Evolutionary conservation across 2,329 filamentous ascomycete genomes (phyloP), one percentile per base, ranked within the genome.

Genomic region (Ophiostoma novo-ulmi): DNA sequence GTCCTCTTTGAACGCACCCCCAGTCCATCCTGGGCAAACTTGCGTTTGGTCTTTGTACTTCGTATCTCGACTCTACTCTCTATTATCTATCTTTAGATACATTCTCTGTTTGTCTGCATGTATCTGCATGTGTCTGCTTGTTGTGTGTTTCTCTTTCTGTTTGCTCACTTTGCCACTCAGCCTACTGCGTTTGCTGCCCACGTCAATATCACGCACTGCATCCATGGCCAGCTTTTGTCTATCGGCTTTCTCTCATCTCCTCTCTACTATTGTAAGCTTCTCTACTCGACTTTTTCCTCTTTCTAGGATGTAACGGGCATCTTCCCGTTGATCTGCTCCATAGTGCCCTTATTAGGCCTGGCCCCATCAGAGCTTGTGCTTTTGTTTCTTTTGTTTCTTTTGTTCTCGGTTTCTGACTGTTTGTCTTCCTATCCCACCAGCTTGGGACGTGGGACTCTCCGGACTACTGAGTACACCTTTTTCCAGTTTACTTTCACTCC

Each of bases 1-100:
- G 65, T 22, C 69, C 69, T 68, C 65, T 70, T 68, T 64, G 26
- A 17, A 31, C 69, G 14, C 69, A n/a, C 52, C 69, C 52, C 55
- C 36, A 36, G 67, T 22, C 48, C 41, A 26, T 52, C 68, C 36
- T 31, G 31, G 14, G 63, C 44, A 35, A 61, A 26, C 69, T 55
- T 13, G 39, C 5, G 11, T 14, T 17, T 44, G 11, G 39, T 44
- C 39, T 44, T 44, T 17, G 39, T 44, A 44, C 39, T 44, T 44
- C 4, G 39, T 44, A 44, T 44, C 39, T 44, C 11, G 10, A 13
- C 3, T 44, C 39, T 44, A 3, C 5, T 44, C 3, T 14, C 7
- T 44, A 3, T 13, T 44, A 13, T 44, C 13, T 44, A 14, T 44
- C 14, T 44, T 13, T 22, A 4, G 31, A 31, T 31, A 31, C 31